Percentiles rank a stretch among this genome's conserved stretches.
Conservation (phyloP, 2,329 filamentous ascomycete genomes). For the Talaromyces sp. region DNA sequence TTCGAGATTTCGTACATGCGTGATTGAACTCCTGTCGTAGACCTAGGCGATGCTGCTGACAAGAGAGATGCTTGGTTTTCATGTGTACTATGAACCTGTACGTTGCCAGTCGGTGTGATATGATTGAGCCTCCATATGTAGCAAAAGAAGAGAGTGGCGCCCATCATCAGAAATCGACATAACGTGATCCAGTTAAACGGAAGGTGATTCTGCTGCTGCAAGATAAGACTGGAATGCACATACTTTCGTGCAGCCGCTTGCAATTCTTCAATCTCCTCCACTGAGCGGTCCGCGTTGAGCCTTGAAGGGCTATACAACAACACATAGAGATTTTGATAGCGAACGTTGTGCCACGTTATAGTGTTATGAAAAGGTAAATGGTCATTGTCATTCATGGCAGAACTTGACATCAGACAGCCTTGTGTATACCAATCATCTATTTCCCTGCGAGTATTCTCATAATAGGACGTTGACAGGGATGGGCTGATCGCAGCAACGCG, state of each 20-base stretch:
- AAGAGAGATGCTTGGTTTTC: neutral
- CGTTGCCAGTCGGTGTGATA: neutral
- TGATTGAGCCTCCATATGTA: conserved; percentile 1
- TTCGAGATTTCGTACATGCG: conserved; percentile 3
- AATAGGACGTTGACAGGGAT: conserved; percentile 22
- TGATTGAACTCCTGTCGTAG: neutral
- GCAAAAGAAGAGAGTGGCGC: conserved; percentile 18
- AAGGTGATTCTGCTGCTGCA: conserved; percentile 44
- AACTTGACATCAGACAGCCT: conserved; percentile 44
- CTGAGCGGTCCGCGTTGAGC: conserved; percentile 35
- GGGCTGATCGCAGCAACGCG: neutral
- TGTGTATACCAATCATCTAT: conserved; percentile 50
- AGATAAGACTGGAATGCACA: conserved; percentile 41
- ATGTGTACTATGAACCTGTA: neutral
- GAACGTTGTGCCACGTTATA: conserved; percentile 44
- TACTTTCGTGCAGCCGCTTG: conserved; percentile 35
- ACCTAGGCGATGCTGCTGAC: neutral
- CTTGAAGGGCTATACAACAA: conserved; percentile 44
- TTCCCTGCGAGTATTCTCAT: conserved; percentile 33
- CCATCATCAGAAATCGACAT: conserved; percentile 27
- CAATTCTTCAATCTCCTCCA: neutral
- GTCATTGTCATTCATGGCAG: conserved; percentile 34
- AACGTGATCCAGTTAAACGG: conserved; percentile 45
- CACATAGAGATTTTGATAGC: conserved; percentile 47
- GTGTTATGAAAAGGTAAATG: conserved; percentile 47